Conservation (phyloP, 805 yeast species). For the Zygoascus flipseniorum region DNA sequence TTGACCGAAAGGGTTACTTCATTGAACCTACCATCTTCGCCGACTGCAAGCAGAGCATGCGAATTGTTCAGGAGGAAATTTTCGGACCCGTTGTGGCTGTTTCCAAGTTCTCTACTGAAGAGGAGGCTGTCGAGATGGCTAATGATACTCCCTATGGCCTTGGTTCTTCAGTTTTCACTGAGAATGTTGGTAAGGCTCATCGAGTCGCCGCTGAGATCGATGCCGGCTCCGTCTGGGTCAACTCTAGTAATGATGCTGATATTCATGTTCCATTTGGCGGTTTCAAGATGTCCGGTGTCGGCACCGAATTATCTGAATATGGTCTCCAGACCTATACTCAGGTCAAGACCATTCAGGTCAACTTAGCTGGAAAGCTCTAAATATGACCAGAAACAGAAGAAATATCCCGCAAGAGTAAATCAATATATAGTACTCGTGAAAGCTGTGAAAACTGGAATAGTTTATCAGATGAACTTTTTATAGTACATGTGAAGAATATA, state of each 20-base stretch:
- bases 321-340: constrained; percentile 67
- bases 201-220: constrained; percentile 49
- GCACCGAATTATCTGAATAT: constrained; percentile 71
- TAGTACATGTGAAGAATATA: too few species aligned
- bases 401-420: too few species aligned
- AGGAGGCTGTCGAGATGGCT: constrained; percentile 60
- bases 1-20: constrained; percentile 47
- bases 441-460: too few species aligned
- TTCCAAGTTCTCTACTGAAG: constrained; percentile 55
- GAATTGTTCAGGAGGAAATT: constrained; percentile 69
- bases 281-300: constrained; percentile 68
- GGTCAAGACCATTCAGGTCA: constrained; percentile 53
- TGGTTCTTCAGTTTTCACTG: constrained; percentile 74
- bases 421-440: too few species aligned
- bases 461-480: too few species aligned
- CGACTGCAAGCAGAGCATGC: constrained; percentile 56
- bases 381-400: too few species aligned
- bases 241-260: constrained; percentile 59
- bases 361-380: constrained; percentile 3
- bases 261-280: constrained; percentile 73
- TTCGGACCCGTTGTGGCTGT: constrained; percentile 80
- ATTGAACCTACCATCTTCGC: constrained; percentile 70
- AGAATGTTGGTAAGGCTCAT: constrained; percentile 58
- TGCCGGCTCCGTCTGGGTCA: constrained; percentile 65
- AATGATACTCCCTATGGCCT: constrained; percentile 71